phyloP scores from a whole-genome alignment of 495 filamentous ascomycete genomes.

The Penicillium longicatenatum region DNA sequence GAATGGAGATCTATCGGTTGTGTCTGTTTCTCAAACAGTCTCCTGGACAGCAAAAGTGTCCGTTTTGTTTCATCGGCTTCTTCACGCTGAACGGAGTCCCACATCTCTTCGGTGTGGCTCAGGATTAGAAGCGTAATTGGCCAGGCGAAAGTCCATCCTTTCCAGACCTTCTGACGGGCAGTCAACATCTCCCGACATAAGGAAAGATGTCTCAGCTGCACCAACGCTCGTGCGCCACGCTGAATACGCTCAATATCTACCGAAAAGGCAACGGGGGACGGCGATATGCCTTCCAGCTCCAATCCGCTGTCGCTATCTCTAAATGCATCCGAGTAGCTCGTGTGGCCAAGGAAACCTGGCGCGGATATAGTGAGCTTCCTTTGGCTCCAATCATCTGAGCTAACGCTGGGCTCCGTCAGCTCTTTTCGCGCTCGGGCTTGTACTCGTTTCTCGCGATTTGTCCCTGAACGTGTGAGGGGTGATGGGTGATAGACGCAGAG shows the following conservation, averaged over 20 bases:
- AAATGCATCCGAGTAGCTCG: slow-evolving; percentile 44
- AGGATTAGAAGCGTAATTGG: slow-evolving; percentile 22
- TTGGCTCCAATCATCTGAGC: slow-evolving; percentile 10
- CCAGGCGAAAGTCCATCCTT: slow-evolving; percentile 25
- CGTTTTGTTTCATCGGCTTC: slow-evolving; percentile 13
- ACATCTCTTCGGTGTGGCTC: slow-evolving; percentile 21
- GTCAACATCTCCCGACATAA: slow-evolving; percentile 27
- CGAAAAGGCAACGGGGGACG: neutral
- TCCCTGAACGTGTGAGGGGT: slow-evolving; percentile 24
- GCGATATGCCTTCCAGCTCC: neutral
- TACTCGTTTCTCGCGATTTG: neutral
- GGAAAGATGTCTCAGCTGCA: slow-evolving; percentile 22
- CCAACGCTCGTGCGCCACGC: slow-evolving; percentile 26
- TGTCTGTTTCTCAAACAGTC: slow-evolving; percentile 25
- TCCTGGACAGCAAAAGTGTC: slow-evolving; percentile 19
- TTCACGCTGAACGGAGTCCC: slow-evolving; percentile 9
- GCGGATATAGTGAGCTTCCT: slow-evolving; percentile 10
- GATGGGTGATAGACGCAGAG: slow-evolving; percentile 38
- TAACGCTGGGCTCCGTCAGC: neutral
- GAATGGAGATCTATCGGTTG: slow-evolving; percentile 16
- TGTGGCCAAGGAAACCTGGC: slow-evolving; percentile 38
- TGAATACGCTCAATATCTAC: slow-evolving; percentile 23
- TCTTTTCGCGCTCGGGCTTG: neutral
- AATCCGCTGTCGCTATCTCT: slow-evolving; percentile 15
- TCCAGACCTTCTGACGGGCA: slow-evolving; percentile 19